Evolutionary conservation across 2,329 filamentous ascomycete species (phyloP).

Genomic region (Fusarium luffae): DNA sequence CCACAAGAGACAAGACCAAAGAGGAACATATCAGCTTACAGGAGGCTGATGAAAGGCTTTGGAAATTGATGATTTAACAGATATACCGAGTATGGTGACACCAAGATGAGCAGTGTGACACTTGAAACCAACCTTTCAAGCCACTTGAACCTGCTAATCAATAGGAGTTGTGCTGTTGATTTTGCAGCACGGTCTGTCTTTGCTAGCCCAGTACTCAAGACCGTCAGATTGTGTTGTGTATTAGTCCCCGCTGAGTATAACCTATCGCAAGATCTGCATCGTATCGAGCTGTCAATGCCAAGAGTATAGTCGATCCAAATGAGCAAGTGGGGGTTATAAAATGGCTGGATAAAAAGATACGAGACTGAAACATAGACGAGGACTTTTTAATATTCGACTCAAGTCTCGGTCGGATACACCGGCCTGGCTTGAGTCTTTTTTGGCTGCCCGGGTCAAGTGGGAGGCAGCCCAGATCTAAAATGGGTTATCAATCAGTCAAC

Average conservation of each 20-base stretch:
- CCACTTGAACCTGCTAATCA: neutral
- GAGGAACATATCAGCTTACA: neutral
- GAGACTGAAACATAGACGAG: constrained; percentile 16
- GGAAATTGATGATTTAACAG: neutral
- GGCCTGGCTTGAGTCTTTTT: constrained; percentile 17
- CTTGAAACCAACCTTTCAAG: constrained; percentile 2
- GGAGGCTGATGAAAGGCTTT: neutral
- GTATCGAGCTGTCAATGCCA: constrained; percentile 28
- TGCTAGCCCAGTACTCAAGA: neutral
- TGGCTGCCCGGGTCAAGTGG: neutral
- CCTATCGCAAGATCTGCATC: neutral
- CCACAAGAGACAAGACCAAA: neutral
- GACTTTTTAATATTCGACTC: constrained; percentile 4
- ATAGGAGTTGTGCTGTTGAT: neutral
- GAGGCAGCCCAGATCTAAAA: neutral
- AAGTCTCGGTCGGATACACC: constrained; percentile 11
- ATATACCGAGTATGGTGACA: neutral
- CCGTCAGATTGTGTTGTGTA: neutral
- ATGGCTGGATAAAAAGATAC: constrained; percentile 23
- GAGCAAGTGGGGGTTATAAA: constrained; percentile 16
- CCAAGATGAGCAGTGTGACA: neutral
- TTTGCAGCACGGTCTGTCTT: neutral
- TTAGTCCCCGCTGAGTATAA: neutral
- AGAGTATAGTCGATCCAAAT: constrained; percentile 16
- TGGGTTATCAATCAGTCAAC: neutral